Evolutionary conservation across 2,329 filamentous ascomycete genomes (phyloP).

Genomic region (Xylariaceae sp.): DNA sequence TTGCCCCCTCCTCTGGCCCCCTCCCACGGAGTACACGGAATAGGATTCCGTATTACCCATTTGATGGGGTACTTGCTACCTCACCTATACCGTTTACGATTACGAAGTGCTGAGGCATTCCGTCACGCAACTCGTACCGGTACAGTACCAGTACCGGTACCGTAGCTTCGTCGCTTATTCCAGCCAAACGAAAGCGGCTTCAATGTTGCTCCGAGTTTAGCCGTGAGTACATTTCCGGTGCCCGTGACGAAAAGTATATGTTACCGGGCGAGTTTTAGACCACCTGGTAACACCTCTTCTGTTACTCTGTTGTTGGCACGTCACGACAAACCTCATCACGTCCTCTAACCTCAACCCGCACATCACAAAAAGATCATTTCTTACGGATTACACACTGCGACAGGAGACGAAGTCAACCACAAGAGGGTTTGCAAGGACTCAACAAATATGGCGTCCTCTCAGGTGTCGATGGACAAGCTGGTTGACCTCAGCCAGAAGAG

Average conservation of each 20-base stretch:
- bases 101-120: not conserved
- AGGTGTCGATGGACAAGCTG: slow-evolving; percentile 38
- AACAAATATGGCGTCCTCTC: slow-evolving; percentile 35
- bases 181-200: slow-evolving; percentile 8
- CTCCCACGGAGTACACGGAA: too few relatives aligned
- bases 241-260: not conserved
- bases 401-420: not conserved
- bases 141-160: too few relatives aligned
- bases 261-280: not conserved
- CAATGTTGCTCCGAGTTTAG: slow-evolving; percentile 5
- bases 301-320: too few relatives aligned
- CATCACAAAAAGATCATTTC: not conserved
- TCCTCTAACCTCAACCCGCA: not conserved
- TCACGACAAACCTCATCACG: too few relatives aligned
- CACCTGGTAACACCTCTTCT: too few relatives aligned
- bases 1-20: not conserved
- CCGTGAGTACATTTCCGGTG: slow-evolving; percentile 7
- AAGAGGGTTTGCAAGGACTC: slow-evolving; percentile 1
- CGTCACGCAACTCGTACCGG: not conserved
- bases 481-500: slow-evolving; percentile 64
- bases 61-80: not conserved
- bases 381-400: not conserved
- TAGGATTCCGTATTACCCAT: not conserved
- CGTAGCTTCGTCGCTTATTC: too few relatives aligned
- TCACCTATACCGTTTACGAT: not conserved